Evolutionary conservation across 805 yeast species (phyloP), one percentile per base, ranked within the genome.

Genomic region (Barnettozyma populi): DNA sequence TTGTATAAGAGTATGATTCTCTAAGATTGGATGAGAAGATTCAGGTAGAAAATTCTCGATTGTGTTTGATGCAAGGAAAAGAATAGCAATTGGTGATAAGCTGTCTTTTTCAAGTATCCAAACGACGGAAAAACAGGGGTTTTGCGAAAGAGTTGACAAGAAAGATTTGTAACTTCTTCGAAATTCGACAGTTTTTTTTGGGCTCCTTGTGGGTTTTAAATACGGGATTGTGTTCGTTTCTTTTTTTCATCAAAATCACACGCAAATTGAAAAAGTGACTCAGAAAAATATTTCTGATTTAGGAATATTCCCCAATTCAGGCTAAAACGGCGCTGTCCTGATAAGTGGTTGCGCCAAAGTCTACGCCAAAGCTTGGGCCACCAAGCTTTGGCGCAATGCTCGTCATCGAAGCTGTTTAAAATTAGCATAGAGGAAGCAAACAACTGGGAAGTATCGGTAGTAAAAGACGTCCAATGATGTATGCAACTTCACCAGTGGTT

Each of bases 181-280:
- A 18, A 29, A 11, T 2, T 29, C 13, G 23, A 21, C 7, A 7
- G 13, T 31, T 42, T 20, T 42, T 21, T 42, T 21, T 19, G 16
- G 23, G 36, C 19, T n/a, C n/a, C n/a, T n/a, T 11, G 44, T 31
- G 37, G 35, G 49, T 29, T 41, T 41, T 42, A 42, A 42, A 46
- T 46, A 38, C 11, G 41, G 18, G 13, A 13, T 7, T 10, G 25
- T 21, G 41, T 16, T 21, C 10, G 24, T 47, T 44, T 47, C 35
- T 40, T 39, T 47, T 42, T 47, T 38, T 38, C 32, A 45, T 7
- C 11, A 9, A 34, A 45, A 41, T 36, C 32, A 25, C 21, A 36
- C n/a, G 20, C 43, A 46, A 41, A 34, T 46, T 40, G 36, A 21
- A 23, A 7, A 36, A 29, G 45, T 47, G 50, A 47, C 50, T 47